A percentile compares a stretch with the other conserved stretches of the same genome.
phyloP scores from a whole-genome alignment of 2,329 filamentous ascomycete genomes.

The Grosmannia serpens region DNA sequence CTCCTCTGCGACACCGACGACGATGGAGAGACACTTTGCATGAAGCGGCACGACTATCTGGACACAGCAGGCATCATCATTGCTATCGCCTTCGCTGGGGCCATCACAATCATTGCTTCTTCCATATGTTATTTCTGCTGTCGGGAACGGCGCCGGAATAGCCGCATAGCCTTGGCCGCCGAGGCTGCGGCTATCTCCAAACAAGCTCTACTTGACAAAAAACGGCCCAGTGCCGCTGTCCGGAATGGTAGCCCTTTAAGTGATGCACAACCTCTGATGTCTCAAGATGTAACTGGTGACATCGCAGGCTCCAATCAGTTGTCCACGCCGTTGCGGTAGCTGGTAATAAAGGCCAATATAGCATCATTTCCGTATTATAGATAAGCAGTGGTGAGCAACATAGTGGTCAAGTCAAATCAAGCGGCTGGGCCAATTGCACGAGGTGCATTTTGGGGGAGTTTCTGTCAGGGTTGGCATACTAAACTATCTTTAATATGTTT shows the following conservation, averaged over 20 bases:
- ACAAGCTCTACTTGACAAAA: constrained; percentile 26
- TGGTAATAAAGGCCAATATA: not conserved
- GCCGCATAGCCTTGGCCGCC: constrained; percentile 24
- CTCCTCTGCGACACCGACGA: constrained; percentile 33
- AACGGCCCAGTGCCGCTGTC: constrained; percentile 24
- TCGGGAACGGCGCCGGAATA: constrained; percentile 31
- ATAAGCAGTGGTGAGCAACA: not conserved
- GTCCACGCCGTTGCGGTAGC: not conserved
- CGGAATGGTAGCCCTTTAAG: constrained; percentile 3
- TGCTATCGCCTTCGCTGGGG: constrained; percentile 33
- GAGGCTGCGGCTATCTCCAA: constrained; percentile 38
- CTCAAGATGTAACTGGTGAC: not conserved
- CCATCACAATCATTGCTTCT: constrained; percentile 24
- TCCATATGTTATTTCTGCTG: constrained; percentile 39
- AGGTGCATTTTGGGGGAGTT: no score
- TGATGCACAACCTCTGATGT: constrained; percentile 17
- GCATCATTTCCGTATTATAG: not conserved
- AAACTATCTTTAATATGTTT: no score
- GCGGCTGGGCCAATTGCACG: no score
- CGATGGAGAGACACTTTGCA: constrained; percentile 29
- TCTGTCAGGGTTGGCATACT: no score
- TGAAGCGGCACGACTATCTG: constrained; percentile 26
- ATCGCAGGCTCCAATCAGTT: not conserved
- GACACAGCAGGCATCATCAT: constrained; percentile 35
- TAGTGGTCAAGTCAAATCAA: no score